Evolutionary conservation across 2,329 filamentous ascomycete species (phyloP).

Genomic region (Elsinoe ampelina): DNA sequence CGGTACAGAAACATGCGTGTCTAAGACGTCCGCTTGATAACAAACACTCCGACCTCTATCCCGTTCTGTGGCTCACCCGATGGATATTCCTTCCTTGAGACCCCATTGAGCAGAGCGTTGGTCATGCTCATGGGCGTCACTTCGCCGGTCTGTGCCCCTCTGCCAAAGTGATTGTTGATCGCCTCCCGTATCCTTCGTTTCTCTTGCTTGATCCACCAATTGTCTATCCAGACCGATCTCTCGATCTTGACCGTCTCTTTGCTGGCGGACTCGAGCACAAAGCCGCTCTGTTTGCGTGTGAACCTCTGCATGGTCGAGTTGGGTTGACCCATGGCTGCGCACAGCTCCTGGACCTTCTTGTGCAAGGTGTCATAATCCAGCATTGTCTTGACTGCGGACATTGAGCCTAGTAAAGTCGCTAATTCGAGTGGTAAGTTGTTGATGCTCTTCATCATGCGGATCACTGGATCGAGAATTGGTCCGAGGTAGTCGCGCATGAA

Average conservation of each 20-base stretch:
- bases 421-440: conserved; percentile 51
- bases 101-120: conserved; percentile 49
- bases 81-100: conserved; percentile 43
- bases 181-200: conserved; percentile 48
- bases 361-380: conserved; percentile 46
- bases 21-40: conserved; percentile 29
- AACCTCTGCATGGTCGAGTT: conserved; percentile 24
- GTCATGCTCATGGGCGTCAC: conserved; percentile 44
- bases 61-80: conserved; percentile 36
- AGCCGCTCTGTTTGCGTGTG: conserved; percentile 24
- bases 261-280: conserved; percentile 41
- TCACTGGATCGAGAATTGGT: conserved; percentile 51
- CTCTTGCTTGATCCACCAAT: conserved; percentile 59
- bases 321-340: conserved; percentile 21
- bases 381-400: conserved; percentile 45
- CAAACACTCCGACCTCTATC: conserved; percentile 40
- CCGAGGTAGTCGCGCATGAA: conserved; percentile 53
- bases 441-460: conserved; percentile 50
- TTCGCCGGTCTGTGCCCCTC: conserved; percentile 32
- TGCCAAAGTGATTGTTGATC: conserved; percentile 36
- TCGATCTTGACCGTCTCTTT: conserved; percentile 43
- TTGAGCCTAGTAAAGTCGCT: conserved; percentile 44
- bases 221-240: conserved; percentile 46
- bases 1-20: not conserved
- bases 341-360: conserved; percentile 19